phyloP scores from a whole-genome alignment of 169 alveolate species.

The Plasmodium fragile region DNA sequence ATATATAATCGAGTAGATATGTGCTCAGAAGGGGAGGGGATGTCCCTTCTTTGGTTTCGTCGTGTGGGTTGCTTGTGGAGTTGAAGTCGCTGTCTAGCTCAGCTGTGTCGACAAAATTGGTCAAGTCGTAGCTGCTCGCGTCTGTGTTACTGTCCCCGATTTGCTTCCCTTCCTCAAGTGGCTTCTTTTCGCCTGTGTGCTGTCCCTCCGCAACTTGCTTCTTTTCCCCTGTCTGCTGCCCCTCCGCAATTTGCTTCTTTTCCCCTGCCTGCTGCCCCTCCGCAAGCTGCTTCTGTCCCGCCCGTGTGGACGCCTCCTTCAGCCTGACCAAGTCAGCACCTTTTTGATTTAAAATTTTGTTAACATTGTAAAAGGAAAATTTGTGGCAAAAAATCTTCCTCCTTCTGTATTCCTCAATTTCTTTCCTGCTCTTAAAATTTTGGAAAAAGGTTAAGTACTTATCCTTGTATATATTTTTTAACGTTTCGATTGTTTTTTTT shows the following conservation, averaged over 20 bases:
- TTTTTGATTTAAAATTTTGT: slow-evolving; percentile 24
- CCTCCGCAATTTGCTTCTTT: too few species aligned
- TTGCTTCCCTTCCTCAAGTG: not conserved
- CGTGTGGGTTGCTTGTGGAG: not conserved
- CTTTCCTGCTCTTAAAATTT: slow-evolving; percentile 25
- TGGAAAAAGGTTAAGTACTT: slow-evolving; percentile 46
- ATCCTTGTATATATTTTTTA: slow-evolving; percentile 49
- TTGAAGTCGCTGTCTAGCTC: slow-evolving; percentile 8
- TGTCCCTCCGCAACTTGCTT: too few species aligned
- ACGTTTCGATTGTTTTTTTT: slow-evolving; percentile 59
- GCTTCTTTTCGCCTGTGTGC: too few species aligned
- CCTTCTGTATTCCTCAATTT: slow-evolving; percentile 44
- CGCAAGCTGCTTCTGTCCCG: not conserved
- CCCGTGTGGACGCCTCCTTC: not conserved
- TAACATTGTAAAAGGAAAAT: slow-evolving; percentile 40
- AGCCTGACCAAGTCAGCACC: slow-evolving; percentile 30
- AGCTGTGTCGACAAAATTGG: slow-evolving; percentile 8
- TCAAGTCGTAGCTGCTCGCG: slow-evolving; percentile 5
- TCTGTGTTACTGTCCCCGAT: not conserved
- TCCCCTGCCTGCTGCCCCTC: too few species aligned
- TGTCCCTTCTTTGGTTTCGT: not conserved
- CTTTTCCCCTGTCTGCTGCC: too few species aligned
- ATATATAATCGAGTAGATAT: slow-evolving; percentile 46
- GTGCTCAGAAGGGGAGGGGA: slow-evolving; percentile 2
- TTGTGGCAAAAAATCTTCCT: slow-evolving; percentile 58